Conservation (phyloP, 2,329 filamentous ascomycete genomes). For the Camillea tinctor region DNA sequence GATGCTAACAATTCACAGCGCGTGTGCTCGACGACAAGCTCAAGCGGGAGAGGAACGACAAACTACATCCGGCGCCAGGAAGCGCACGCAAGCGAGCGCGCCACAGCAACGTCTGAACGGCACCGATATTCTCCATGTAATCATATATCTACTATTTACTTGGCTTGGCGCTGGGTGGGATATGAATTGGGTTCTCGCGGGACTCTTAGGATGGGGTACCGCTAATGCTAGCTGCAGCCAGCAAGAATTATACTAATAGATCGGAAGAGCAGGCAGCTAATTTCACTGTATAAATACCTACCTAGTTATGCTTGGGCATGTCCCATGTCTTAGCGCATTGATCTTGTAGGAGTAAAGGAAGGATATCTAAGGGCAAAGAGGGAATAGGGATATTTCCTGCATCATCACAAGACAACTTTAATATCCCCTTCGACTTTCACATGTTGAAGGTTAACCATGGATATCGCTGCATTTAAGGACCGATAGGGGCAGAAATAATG, state of each 20-base stretch:
- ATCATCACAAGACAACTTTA: background rate
- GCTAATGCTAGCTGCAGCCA: background rate
- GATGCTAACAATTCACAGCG: conserved; percentile 38
- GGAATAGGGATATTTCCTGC: background rate
- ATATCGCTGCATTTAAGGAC: background rate
- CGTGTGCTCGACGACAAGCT: conserved; percentile 66
- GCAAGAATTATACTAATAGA: background rate
- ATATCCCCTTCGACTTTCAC: background rate
- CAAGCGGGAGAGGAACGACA: conserved; percentile 61
- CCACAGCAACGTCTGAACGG: conserved; percentile 43
- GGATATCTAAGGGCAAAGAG: background rate
- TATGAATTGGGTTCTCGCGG: background rate
- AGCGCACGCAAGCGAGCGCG: conserved; percentile 58
- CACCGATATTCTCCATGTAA: background rate
- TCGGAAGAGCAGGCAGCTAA: background rate
- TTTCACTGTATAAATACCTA: background rate
- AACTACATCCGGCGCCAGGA: conserved; percentile 50
- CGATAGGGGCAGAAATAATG: background rate
- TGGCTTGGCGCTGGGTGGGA: background rate
- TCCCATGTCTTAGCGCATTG: background rate
- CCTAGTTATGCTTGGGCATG: background rate
- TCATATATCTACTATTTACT: background rate
- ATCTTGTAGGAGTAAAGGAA: background rate
- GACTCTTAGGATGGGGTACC: background rate
- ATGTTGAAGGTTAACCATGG: background rate